A percentile compares a stretch with the other conserved stretches of the same genome.
Conservation (phyloP, 345 rosid species). For the Murraya koenigii region DNA sequence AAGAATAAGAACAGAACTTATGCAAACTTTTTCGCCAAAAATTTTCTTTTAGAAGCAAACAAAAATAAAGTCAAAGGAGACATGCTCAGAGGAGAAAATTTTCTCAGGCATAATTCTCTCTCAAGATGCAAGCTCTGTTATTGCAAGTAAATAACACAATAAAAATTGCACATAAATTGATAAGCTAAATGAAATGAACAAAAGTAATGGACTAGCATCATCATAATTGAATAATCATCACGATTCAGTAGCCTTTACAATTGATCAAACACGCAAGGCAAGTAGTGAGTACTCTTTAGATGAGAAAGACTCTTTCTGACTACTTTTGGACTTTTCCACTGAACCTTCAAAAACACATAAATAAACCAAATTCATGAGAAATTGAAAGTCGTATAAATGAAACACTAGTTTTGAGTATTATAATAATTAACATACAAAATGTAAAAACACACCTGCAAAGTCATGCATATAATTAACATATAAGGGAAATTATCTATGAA, state of each 20-base stretch:
- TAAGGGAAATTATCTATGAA: no score
- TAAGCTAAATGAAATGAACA: neutral
- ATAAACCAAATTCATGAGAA: neutral
- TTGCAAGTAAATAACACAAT: no score
- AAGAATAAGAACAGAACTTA: no score
- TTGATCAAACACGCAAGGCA: neutral
- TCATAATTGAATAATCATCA: neutral
- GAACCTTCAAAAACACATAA: conserved; percentile 24
- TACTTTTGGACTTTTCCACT: conserved; percentile 18
- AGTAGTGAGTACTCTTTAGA: conserved; percentile 46
- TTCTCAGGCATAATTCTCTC: no score
- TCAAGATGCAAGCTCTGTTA: no score
- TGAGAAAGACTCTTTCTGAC: conserved; percentile 12
- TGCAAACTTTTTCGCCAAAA: no score
- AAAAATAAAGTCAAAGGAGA: no score
- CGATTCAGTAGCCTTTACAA: neutral
- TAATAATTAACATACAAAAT: neutral
- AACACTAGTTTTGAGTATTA: neutral
- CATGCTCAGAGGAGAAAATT: no score
- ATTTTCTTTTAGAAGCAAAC: no score
- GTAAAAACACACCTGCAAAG: no score
- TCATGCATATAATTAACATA: no score
- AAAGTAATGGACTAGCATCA: neutral
- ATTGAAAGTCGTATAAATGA: neutral
- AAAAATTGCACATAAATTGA: neutral